A percentile compares a stretch with the other conserved stretches of the same genome.
phyloP scores from a whole-genome alignment of 1,139 yeast genomes.

The Pichia norvegensis region DNA sequence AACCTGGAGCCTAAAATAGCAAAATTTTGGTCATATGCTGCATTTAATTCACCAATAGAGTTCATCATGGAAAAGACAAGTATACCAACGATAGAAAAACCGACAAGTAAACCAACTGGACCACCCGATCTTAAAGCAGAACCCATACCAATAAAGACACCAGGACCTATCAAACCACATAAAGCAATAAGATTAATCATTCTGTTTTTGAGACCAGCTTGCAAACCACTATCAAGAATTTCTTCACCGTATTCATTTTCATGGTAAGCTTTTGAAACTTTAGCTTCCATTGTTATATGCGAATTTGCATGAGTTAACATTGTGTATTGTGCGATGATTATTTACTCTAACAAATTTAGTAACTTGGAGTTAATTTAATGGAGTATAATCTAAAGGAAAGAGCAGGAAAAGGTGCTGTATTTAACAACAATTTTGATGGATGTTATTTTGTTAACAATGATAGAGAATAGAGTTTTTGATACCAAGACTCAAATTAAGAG shows the following conservation, averaged over 20 bases:
- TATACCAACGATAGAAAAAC: conserved; percentile 44
- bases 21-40: conserved; percentile 48
- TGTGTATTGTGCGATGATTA: too few species aligned
- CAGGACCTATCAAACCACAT: conserved; percentile 25
- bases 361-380: too few species aligned
- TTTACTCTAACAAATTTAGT: too few species aligned
- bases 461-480: too few species aligned
- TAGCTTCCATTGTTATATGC: conserved; percentile 11
- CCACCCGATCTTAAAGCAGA: conserved; percentile 20
- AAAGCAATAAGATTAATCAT: conserved; percentile 21
- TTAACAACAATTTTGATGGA: background rate
- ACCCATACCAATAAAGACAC: conserved; percentile 24
- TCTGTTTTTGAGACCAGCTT: conserved; percentile 27
- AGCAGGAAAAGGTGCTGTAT: background rate
- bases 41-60: conserved; percentile 49
- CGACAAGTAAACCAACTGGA: conserved; percentile 33
- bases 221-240: conserved; percentile 24
- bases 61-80: conserved; percentile 52
- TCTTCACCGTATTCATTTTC: conserved; percentile 26
- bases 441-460: too few species aligned
- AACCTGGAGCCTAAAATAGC: conserved; percentile 45
- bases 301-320: conserved; percentile 6
- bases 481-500: too few species aligned
- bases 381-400: too few species aligned
- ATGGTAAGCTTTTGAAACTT: conserved; percentile 18